These are phyloP conservation scores for Celoporthe dispersa DNA, from an alignment of 2,329 filamentous ascomycete species.

Conservation along the genomic window DNA sequence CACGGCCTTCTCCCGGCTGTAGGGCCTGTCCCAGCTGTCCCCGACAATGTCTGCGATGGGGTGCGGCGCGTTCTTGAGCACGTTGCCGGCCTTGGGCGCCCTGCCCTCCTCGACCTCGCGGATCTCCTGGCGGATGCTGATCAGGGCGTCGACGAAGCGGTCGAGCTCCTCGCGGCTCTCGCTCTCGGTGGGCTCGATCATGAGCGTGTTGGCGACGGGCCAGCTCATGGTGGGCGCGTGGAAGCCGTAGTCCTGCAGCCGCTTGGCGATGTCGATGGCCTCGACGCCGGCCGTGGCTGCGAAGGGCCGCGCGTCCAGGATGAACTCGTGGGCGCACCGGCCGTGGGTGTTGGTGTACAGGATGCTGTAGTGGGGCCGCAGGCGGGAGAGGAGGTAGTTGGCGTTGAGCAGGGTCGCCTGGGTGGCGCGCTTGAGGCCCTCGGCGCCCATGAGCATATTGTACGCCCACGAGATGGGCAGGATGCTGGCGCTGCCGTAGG, in stretches of 20 bases:
- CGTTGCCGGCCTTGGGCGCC: slow-evolving; percentile 75
- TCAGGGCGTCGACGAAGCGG: slow-evolving; percentile 87
- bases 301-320: slow-evolving; percentile 86
- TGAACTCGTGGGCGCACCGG: slow-evolving; percentile 96
- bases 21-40: slow-evolving; percentile 79
- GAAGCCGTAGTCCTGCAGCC: slow-evolving; percentile 96
- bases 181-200: slow-evolving; percentile 97
- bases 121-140: slow-evolving; percentile 86
- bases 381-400: slow-evolving; percentile 91
- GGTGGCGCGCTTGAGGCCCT: slow-evolving; percentile 85
- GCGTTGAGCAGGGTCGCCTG: slow-evolving; percentile 94
- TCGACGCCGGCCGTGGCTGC: slow-evolving; percentile 82
- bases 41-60: slow-evolving; percentile 79
- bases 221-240: slow-evolving; percentile 97
- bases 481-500: slow-evolving; percentile 88
- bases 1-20: slow-evolving; percentile 80
- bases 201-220: slow-evolving; percentile 92
- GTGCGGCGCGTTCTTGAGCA: slow-evolving; percentile 89
- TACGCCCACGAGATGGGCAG: slow-evolving; percentile 95
- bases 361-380: slow-evolving; percentile 85
- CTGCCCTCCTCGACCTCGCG: slow-evolving; percentile 79
- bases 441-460: slow-evolving; percentile 88
- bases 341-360: slow-evolving; percentile 90
- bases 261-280: slow-evolving; percentile 94
- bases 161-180: slow-evolving; percentile 93